Base-by-base conservation (phyloP, 1,284 basidiomycete species). In the Ustilago xerochloae region DNA sequence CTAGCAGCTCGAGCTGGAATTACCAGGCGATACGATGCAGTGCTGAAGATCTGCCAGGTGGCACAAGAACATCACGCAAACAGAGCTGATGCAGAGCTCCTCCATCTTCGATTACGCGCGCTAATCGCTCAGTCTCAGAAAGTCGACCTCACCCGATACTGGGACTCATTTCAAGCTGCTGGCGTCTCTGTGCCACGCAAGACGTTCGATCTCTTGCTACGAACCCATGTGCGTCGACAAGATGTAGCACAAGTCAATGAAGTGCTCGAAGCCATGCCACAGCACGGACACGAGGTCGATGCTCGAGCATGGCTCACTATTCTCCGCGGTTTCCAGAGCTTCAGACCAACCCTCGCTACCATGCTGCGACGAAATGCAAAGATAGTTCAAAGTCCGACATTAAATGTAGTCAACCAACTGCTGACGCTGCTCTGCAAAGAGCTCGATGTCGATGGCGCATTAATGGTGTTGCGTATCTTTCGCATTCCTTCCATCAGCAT, bases 231-330 rank as follows among this genome's bases (percentile, higher is more conserved):
- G 38, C 62, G 60, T 9, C 55, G 59, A 33, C 60, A 62, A 32
- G 56, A 67, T 33, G 33, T 63, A 0, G 48, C n/a, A 8, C 63
- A 73, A 43, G 61, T 63, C 59, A 66, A 73, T 20, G 28, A 67
- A 6, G 69, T 73, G 45, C 64, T 73, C 2, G 48, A 52, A 41
- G 60, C 64, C 2, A 73, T 73, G 69, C 51, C 55, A 4, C 36
- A 56, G 59, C 56, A 67, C 39, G 60, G 60, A 18, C 43, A 73
- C 46, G 33, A 52, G 33, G 38, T 73, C 13, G 61, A 66, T 38
- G 69, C 69, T 15, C 45, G 43, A 29, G 64, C 57, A 12, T 73
- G 69, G 69, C 61, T 73, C n/a, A 67, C 64, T 15, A 73, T 73
- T 45, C 54, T 73, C 2, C 63, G 69, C 13, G 69, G 69, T 29